These are phyloP conservation scores for Yamagishiella unicocca DNA, from an alignment of 139 green algal species.

Conservation along the genomic window DNA sequence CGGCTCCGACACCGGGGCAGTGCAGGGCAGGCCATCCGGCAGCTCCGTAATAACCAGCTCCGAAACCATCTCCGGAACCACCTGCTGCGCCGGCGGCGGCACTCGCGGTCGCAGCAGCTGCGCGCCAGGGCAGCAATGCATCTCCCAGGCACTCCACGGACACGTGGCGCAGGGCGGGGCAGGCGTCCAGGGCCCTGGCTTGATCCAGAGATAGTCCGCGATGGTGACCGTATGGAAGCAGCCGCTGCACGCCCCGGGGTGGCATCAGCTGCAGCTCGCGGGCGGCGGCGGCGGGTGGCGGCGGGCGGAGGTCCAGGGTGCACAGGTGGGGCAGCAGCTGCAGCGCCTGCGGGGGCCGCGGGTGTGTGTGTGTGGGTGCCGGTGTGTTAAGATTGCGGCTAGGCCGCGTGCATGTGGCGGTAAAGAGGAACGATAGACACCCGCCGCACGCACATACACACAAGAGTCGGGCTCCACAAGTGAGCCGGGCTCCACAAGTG, in stretches of 20 bases:
- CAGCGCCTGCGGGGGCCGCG: not conserved
- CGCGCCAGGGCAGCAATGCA: not conserved
- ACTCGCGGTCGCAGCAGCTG: not conserved
- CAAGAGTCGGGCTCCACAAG: no score
- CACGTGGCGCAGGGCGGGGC: not conserved
- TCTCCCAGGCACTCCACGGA: slow-evolving; percentile 5
- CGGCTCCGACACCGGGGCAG: no score
- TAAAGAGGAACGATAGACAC: not conserved
- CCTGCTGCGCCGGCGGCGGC: no score
- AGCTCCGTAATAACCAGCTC: no score
- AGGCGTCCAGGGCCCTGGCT: not conserved
- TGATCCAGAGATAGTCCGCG: not conserved
- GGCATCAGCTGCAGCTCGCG: not conserved
- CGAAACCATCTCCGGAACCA: not conserved
- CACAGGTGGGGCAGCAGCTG: not conserved
- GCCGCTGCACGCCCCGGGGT: no score
- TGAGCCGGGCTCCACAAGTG: not conserved
- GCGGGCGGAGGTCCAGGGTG: not conserved
- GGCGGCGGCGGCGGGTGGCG: not conserved
- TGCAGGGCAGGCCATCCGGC: not conserved
- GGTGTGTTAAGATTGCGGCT: not conserved
- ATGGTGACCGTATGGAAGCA: not conserved
- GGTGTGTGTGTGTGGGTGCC: not conserved
- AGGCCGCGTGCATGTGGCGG: not conserved
- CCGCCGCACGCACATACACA: not conserved